These are phyloP conservation scores for Talaromyces verruculosus DNA, from an alignment of 2,329 filamentous ascomycete genomes.

Conservation along the genomic window DNA sequence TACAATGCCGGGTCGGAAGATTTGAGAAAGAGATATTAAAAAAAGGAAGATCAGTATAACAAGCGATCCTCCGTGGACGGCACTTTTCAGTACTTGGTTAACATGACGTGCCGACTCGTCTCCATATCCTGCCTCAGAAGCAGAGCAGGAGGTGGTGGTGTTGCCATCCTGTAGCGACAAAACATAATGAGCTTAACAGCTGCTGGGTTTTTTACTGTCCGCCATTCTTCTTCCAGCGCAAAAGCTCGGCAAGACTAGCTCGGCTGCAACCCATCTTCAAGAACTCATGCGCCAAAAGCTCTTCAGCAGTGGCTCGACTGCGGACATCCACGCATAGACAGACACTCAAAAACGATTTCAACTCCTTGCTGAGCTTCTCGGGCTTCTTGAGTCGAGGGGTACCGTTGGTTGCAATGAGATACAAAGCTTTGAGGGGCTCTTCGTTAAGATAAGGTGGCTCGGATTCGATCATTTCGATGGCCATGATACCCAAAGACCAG, in stretches of 20 bases:
- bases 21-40: conserved; percentile 8
- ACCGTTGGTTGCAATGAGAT: conserved; percentile 96
- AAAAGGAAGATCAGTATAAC: neutral
- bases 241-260: conserved; percentile 76
- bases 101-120: neutral
- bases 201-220: conserved; percentile 32
- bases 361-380: conserved; percentile 94
- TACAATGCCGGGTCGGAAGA: conserved; percentile 7
- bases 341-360: conserved; percentile 94
- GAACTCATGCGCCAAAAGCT: conserved; percentile 90
- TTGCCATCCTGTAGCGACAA: conserved; percentile 7
- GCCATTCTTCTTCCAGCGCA: conserved; percentile 63
- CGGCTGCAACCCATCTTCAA: conserved; percentile 86
- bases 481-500: conserved; percentile 99
- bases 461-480: conserved; percentile 99
- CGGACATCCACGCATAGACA: conserved; percentile 97
- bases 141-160: neutral
- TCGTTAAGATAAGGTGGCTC: conserved; percentile 98
- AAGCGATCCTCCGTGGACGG: conserved; percentile 12
- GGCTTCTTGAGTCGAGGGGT: conserved; percentile 97
- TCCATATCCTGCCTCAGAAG: conserved; percentile 6
- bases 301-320: conserved; percentile 85
- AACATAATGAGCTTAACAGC: neutral
- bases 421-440: conserved; percentile 94
- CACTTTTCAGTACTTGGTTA: conserved; percentile 19